Evolutionary conservation across 2,329 filamentous ascomycete genomes (phyloP), one percentile per base, ranked within the genome.

Genomic region (Fonsecaea pugnacius): DNA sequence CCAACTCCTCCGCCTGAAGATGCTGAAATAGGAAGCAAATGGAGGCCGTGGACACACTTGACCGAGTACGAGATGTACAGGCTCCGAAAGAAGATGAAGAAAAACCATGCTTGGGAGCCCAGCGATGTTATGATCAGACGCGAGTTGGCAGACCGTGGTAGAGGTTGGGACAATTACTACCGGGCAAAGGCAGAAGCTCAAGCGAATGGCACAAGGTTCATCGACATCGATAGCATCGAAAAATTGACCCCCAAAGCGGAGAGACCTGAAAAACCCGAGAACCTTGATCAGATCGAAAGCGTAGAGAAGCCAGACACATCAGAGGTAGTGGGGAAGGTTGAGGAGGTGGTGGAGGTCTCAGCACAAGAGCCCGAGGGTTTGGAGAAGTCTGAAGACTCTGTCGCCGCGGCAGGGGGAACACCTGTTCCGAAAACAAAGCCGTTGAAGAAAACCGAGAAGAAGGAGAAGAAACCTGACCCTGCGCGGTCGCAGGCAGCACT

Each of bases 41-140:
- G 84, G 76, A 77, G 83, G 65, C 87, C 87, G 1, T 89, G 87
- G 87, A 79, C 86, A 70, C 84, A 85, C 63, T 76, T 89, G 67
- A 89, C 87, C 2, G 86, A 88, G 69, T 89, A 83, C 78, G 87
- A 89, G 71, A 87, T 89, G 85, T 87, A 86, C 4, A 85, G 84
- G 58, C 75, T 89, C 27, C 81, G 87, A 58, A 89, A 89, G 75
- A 83, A 85, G 69, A 89, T 89, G 87, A 89, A 89, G 78, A 89
- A 89, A 78, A 89, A 89, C 67, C 85, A 86, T 5, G 82, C 87
- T n/a, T 89, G 87, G 87, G 83, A 85, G 51, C 87, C 87, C 0
- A 88, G 85, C 68, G 84, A 86, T 65, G 85, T 87, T 10, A 89
- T 89, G 87, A 86, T 89, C 53, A 80, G 85, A 62, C 83, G 86